Base-by-base conservation (phyloP, 2,329 filamentous ascomycete genomes). In the Aquanectria penicillioides region DNA sequence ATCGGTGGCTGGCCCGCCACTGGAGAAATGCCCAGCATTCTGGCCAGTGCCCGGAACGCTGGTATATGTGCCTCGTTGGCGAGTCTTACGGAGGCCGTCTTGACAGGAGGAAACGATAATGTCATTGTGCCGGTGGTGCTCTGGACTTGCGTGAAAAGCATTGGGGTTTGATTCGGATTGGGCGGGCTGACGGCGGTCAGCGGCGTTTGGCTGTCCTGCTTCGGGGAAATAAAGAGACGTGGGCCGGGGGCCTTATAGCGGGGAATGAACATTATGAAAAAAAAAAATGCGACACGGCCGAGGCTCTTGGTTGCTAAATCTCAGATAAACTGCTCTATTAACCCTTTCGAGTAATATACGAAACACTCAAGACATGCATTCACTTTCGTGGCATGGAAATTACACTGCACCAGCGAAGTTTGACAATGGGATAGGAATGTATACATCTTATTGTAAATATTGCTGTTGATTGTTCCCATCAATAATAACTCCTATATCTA, bases 71-170 rank as follows among this genome's bases (percentile, higher is more conserved):
- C 91, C 6, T 83, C 84, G 36, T 86, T 93, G 57, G 92, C 94
- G 23, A 97, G 94, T 75, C 82, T 97, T 67, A 97, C 95, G 49
- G 95, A 99, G 79, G 94, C 95, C 22, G 94, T 97, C 41, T 79
- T 99, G 63, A 98, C 95, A 12, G 95, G 95, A 2, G 95, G 94
- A 25, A 99, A 99, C 76, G 95, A 99, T 81, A 99, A 99, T 81
- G 95, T 99, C 15, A 89, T 98, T 63, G 94, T 98, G 63, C 95
- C 95, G 4, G 87, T 99, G 56, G 88, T 97, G 47, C 78, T 99
- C 60, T 99, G 95, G 95, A 85, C 94, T 59, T 88, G 97, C 69
- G 93, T 97, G 33, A 91, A 94, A 76, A 92, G 92, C 17, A 76
- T 94, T 59, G 84, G 84, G 53, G 71, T 89, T 63, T 89, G 77